Evolutionary conservation across 1,139 yeast genomes (phyloP), one percentile per base, ranked within the genome.

Genomic region (Petasospora fabianii): DNA sequence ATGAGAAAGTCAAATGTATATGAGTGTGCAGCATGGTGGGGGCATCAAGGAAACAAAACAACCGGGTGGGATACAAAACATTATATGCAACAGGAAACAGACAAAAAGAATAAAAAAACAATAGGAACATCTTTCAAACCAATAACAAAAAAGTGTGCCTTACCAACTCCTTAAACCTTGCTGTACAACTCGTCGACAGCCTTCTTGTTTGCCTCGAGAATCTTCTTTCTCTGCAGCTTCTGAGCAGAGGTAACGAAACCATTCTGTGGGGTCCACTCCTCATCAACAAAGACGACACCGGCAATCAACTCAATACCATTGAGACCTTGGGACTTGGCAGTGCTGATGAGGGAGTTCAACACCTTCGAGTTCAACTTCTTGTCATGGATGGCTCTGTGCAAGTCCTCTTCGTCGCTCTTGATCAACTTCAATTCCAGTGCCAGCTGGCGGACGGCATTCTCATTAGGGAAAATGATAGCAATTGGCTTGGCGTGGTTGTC

Each of bases 251-350:
- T 88, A 42, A 92, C 94, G 51, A 71, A 84, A 2, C 97, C 97
- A 59, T 82, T 86, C 64, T 87, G 95, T 34, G 98, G 97, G 36
- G 97, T 90, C 97, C 98, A 94, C 68, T 94, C 99, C 36, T 82
- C 90, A 52, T 84, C 92, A 46, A 80, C 74, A 44, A 94, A 63
- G 16, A 84, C 88, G 46, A 84, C 72, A 51, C 92, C 95, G 51
- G 78, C 79, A 47, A 94, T 62, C 48, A 90, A 69, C 65, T 94
- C 98, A 53, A 88, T 90, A 44, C 96, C 96, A 45, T 65, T 71
- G 52, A 94, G 74, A 10, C 95, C 96, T 59, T 82, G 90, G 24
- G 75, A 55, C 63, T 76, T 81, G 55, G 92, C 99, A 13, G 97
- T 85, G 24, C 73, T 71, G 39, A 84, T 56, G 49, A 94, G 65